Base-by-base conservation (phyloP, 2,329 filamentous ascomycete species). In the Aspergillus sclerotialis region DNA sequence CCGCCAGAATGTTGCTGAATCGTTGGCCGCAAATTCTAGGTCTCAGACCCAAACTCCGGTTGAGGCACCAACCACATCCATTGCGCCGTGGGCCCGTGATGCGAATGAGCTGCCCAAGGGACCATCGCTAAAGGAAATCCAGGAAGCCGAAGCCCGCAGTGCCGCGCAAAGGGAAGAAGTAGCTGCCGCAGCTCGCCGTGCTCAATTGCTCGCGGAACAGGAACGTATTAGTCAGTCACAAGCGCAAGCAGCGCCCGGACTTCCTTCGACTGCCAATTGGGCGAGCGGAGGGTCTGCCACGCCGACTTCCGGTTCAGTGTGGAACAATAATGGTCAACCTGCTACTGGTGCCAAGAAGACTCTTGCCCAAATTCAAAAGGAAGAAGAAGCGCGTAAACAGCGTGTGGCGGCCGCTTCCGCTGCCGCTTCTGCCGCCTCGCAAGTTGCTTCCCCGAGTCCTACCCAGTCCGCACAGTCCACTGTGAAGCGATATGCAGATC, bases 41-140 rank as follows among this genome's bases (percentile, higher is more conserved):
- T 93, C 88, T 15, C 82, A 80, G 43, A 85, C 82, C 2, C 83
- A 84, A 44, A 93, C 87, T 0, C 89, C 76, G 0, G 65, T 72
- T 17, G 79, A 82, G 33, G 75, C 75, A 2, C 73, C 75, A 5
- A 71, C 73, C n/a, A 72, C 88, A 4, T 86, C 90, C 0, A 68
- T 95, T 46, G 92, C 92, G 1, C 92, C 92, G 0, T 98, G 92
- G 92, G 92, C 92, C 4, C 92, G 92, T 59, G 88, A 96, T 45
- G 75, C 76, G 3, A 65, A 69, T 26, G 82, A 84, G 31, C 65
- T 74, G 15, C 78, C 85, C 26, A 93, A 85, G 61, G 89, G 88
- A 0, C 92, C 90, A 2, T 95, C 89, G 40, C 69, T 98, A 43
- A 94, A 88, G 65, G 89, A 98, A 56, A 98, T 98, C 15, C 92